A percentile compares a stretch with the other conserved stretches of the same genome.
Evolutionary conservation across 1,139 yeast species (phyloP).

Genomic region (Hansenula lynferdii): DNA sequence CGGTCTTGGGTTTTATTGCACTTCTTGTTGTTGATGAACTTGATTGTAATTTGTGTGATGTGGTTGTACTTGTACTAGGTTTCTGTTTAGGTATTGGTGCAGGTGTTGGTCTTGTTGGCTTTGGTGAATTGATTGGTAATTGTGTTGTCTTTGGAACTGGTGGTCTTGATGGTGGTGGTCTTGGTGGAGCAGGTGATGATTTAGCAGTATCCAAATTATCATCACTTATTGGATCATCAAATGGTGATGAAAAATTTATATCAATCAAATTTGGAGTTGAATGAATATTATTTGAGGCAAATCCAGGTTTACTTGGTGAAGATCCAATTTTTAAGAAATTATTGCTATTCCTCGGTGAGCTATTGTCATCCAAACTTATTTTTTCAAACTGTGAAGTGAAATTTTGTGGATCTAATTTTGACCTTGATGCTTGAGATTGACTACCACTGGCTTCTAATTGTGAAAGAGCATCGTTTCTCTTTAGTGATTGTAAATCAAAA

Average conservation of each 20-base stretch:
- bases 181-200: constrained; percentile 4
- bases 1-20: not conserved
- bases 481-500: constrained; percentile 21
- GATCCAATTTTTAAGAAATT: not conserved
- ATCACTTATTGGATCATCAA: constrained; percentile 1
- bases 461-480: constrained; percentile 29
- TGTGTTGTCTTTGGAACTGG: constrained; percentile 11
- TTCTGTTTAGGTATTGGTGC: constrained; percentile 1
- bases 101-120: constrained; percentile 12
- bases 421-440: constrained; percentile 16
- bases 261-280: constrained; percentile 5
- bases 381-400: constrained; percentile 3
- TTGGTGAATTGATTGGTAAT: constrained; percentile 6
- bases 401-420: constrained; percentile 3
- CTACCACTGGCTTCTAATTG: constrained; percentile 28
- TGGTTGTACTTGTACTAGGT: not conserved
- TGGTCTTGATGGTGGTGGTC: constrained; percentile 5
- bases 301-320: not conserved
- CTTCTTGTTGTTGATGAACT: not conserved
- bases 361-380: constrained; percentile 1
- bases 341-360: not conserved
- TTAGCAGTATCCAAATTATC: not conserved
- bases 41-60: constrained; percentile 1
- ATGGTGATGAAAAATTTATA: not conserved
- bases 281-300: constrained; percentile 7